A percentile compares a stretch with the other conserved stretches of the same genome.
phyloP scores from a whole-genome alignment of 495 filamentous ascomycete genomes.

The Monascus purpureus region DNA sequence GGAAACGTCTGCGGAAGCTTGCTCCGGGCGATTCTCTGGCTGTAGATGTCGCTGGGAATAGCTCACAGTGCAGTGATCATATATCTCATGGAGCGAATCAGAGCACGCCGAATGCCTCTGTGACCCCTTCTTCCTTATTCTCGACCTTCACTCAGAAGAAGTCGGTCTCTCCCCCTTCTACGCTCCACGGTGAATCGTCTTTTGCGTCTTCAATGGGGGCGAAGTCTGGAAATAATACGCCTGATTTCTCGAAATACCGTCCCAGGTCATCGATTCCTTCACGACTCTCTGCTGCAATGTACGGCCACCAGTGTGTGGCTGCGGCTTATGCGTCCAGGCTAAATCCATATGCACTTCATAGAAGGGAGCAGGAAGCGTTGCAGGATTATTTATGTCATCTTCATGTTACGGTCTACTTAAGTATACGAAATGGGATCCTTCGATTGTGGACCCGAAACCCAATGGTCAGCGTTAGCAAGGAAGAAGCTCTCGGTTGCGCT shows the following conservation, averaged over 20 bases:
- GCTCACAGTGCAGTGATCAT: constrained; percentile 3
- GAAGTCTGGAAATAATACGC: no score
- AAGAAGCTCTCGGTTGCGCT: constrained; percentile 87
- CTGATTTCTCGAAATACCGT: constrained; percentile 20
- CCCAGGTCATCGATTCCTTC: constrained; percentile 74
- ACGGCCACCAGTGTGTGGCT: constrained; percentile 74
- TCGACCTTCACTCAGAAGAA: constrained; percentile 12
- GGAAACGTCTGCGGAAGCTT: neutral
- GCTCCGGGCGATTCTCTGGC: neutral
- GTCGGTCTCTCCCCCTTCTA: constrained; percentile 18
- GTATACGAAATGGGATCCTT: constrained; percentile 91
- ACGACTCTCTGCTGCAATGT: constrained; percentile 53
- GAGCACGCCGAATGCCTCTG: constrained; percentile 16
- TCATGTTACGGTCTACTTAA: constrained; percentile 92
- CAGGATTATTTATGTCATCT: constrained; percentile 68
- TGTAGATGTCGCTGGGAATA: constrained; percentile 1
- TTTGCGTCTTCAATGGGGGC: no score
- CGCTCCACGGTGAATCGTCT: no score
- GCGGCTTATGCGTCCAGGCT: constrained; percentile 83
- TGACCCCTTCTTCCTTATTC: constrained; percentile 15
- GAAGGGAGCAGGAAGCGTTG: constrained; percentile 69
- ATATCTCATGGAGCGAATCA: constrained; percentile 7
- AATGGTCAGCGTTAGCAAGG: constrained; percentile 66
- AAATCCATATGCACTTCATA: constrained; percentile 77
- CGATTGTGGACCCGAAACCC: constrained; percentile 86